Percentiles rank a stretch among this genome's conserved stretches.
phyloP scores from a whole-genome alignment of 1,139 yeast species.

The Zhuliangozyma blackwelliae region DNA sequence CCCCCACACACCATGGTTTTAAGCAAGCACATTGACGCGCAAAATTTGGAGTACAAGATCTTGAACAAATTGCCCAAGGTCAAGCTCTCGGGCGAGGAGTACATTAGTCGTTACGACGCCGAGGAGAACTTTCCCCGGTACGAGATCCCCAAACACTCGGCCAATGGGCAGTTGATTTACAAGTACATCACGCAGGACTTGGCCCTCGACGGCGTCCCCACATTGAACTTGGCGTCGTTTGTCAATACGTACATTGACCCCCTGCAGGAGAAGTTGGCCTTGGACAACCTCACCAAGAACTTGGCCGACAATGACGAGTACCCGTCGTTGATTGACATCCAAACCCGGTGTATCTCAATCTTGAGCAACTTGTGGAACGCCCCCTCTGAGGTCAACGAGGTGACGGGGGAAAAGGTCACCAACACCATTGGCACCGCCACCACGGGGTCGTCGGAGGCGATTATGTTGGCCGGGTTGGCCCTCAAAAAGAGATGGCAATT shows the following conservation, averaged over 20 bases:
- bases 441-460: constrained; percentile 92
- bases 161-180: constrained; percentile 51
- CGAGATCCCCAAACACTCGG: constrained; percentile 55
- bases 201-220: constrained; percentile 79
- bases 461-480: constrained; percentile 90
- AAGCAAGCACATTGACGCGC: constrained; percentile 36
- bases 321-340: constrained; percentile 78
- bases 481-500: constrained; percentile 87
- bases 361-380: constrained; percentile 81
- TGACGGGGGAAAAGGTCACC: constrained; percentile 24
- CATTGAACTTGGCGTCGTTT: constrained; percentile 81
- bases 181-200: constrained; percentile 68
- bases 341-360: constrained; percentile 78
- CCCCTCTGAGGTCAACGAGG: constrained; percentile 31
- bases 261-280: constrained; percentile 40
- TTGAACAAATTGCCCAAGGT: constrained; percentile 23
- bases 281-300: constrained; percentile 77
- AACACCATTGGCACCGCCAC: constrained; percentile 83
- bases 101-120: constrained; percentile 32
- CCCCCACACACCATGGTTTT: constrained; percentile 30
- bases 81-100: constrained; percentile 21
- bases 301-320: constrained; percentile 92
- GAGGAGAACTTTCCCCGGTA: constrained; percentile 41
- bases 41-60: constrained; percentile 26
- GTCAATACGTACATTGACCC: constrained; percentile 72